Conservation (phyloP, 768 basidiomycete genomes). For the Podaxis pistillaris region DNA sequence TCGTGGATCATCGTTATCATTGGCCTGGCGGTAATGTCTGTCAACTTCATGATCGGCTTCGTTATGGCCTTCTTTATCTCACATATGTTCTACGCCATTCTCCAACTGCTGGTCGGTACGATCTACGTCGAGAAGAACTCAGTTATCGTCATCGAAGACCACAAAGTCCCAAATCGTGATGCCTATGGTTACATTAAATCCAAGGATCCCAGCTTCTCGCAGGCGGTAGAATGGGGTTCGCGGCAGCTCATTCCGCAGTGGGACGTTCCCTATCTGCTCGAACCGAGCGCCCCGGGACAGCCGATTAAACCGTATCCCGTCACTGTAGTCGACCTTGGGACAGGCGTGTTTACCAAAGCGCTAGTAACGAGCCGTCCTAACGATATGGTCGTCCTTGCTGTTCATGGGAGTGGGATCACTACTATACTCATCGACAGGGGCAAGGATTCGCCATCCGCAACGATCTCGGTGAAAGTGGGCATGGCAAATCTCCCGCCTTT, state of each 20-base stretch:
- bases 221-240: conserved; percentile 13
- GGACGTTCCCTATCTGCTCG: not conserved
- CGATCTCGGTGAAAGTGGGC: conserved; percentile 15
- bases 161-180: conserved; percentile 4
- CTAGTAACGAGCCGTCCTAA: conserved; percentile 11
- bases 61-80: not conserved
- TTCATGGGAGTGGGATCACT: conserved; percentile 20
- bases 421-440: conserved; percentile 21
- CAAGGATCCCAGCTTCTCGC: conserved; percentile 13
- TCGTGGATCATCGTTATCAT: not conserved
- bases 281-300: not conserved
- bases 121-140: conserved; percentile 14
- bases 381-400: conserved; percentile 14
- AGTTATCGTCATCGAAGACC: conserved; percentile 13
- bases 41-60: not conserved
- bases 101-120: conserved; percentile 1
- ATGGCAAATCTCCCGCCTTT: conserved; percentile 23
- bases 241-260: conserved; percentile 4
- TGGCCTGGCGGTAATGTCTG: not conserved
- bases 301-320: not conserved
- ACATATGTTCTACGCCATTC: not conserved
- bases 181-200: conserved; percentile 8
- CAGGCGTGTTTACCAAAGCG: conserved; percentile 5
- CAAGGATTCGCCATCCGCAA: not conserved
- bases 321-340: conserved; percentile 9